Evolutionary conservation across 495 filamentous ascomycete species (phyloP), one percentile per base, ranked within the genome.

Genomic region (Bacidia gigantensis): DNA sequence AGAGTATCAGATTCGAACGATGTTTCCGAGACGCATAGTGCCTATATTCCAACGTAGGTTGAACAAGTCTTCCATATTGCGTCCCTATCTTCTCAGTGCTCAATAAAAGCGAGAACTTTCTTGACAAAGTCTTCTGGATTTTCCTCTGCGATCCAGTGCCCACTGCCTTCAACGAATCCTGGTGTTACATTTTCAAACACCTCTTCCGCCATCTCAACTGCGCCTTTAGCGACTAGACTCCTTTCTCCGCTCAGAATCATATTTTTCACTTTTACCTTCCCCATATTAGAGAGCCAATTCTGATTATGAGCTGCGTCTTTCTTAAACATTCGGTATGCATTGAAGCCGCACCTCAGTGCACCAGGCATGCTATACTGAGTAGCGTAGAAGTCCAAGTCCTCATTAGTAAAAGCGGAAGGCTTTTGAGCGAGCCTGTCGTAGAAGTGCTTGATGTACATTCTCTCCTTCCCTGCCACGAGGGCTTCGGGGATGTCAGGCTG

Each of bases 361-460:
- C 70, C 69, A 0, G 70, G 64, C 50, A 67, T 62, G 3, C 60
- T 55, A 52, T 67, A 73, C 2, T 51, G 53, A 26, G 35, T 50
- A 11, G 60, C 59, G 48, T 75, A 75, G 24, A 63, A 60, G 10
- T 67, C 66, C n/a, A 74, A 22, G 40, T 65, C 64, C 41, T 56
- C 62, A 3, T 55, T 52, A 2, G 61, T 53, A 41, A 74, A 65
- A 0, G 64, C 66, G n/a, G 51, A 60, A n/a, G 55, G 56, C 23
- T 72, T 70, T 42, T 64, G 64, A 10, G 29, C 43, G 11, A 66
- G 47, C 46, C 65, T 66, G 42, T 69, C 64, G 50, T 63, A 72
- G 58, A 73, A 73, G 52, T 72, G 67, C 39, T 68, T 66, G 14
- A 74, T 23, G 47, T 75, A 74, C 24, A 68, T 60, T 11, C 60